These are phyloP conservation scores for Blastobotrys ciferrii DNA, from an alignment of 1,139 yeast genomes.

Conservation along the genomic window DNA sequence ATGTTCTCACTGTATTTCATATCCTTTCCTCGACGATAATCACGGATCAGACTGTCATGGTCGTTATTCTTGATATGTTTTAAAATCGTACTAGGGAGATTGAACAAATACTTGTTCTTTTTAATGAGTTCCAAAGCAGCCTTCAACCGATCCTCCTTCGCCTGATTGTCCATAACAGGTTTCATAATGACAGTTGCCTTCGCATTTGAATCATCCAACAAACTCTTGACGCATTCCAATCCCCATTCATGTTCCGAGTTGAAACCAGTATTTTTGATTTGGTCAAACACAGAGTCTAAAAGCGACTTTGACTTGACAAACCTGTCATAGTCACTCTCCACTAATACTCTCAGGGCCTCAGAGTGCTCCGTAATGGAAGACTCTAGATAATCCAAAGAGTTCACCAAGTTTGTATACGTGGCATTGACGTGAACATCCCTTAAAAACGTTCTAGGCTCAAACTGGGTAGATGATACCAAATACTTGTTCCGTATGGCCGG, in stretches of 20 bases:
- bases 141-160: slow-evolving; percentile 57
- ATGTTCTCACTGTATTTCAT: slow-evolving; percentile 33
- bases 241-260: slow-evolving; percentile 41
- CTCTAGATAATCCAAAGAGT: slow-evolving; percentile 59
- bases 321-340: slow-evolving; percentile 69
- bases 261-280: slow-evolving; percentile 45
- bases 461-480: slow-evolving; percentile 68
- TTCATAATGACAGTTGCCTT: slow-evolving; percentile 66
- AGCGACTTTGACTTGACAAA: slow-evolving; percentile 75
- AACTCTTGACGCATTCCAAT: slow-evolving; percentile 30
- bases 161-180: slow-evolving; percentile 68
- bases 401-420: slow-evolving; percentile 58
- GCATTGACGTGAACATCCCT: slow-evolving; percentile 70
- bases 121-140: slow-evolving; percentile 63
- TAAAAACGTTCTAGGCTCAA: slow-evolving; percentile 68
- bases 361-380: slow-evolving; percentile 61
- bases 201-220: slow-evolving; percentile 38
- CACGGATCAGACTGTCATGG: slow-evolving; percentile 68
- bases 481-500: slow-evolving; percentile 43
- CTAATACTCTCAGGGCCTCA: slow-evolving; percentile 60
- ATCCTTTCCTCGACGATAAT: slow-evolving; percentile 58
- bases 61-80: slow-evolving; percentile 57
- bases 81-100: slow-evolving; percentile 63
- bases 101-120: slow-evolving; percentile 61
- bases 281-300: slow-evolving; percentile 56